Evolutionary conservation across 768 basidiomycete genomes (phyloP), one percentile per base, ranked within the genome.

Genomic region (Suillus fuscotomentosus): DNA sequence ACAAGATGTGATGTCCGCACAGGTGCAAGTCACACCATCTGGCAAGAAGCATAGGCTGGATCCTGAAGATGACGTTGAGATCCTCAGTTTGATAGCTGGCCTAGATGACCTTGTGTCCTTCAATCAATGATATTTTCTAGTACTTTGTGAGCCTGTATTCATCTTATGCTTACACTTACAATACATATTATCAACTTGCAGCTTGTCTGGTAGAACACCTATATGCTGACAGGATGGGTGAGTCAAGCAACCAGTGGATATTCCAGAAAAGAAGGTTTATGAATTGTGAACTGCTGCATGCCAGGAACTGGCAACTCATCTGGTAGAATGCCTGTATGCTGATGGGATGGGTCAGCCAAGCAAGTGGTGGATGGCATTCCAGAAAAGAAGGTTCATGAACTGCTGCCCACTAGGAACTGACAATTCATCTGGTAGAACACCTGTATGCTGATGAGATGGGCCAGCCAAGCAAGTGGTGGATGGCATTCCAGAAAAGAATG

Each of bases 321-420:
- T 99, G 60, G 86, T 95, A 15, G 95, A 96, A 71, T 83, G 87
- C 60, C 80, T 99, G 56, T 99, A 99, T 75, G 93, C 89, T 47
- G 94, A 97, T 74, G 95, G 95, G 6, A 90, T 92, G 4, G 90
- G 90, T 63, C 96, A 93, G 75, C 95, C 97, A 6, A 97, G 91
- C 83, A 99, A 99, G 78, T 99, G 97, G 97, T 99, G 97, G 97
- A 97, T 98, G 94, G 91, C 93, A 24, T 99, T 99, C 88, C 95
- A 96, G 78, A 98, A 97, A 86, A 86, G 96, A 73, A 87, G 93
- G 31, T 95, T 31, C 3, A 5, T 95, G 93, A 93, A 94, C 80
- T 88, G 93, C 74, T 93, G 92, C 76, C 3, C 31, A 5, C 57
- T 94, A 97, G 77, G 97, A 99, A 73, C 82, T 96, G 22, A 91